Base-by-base conservation (phyloP, 257 asterid species). In the Paulownia fortunei region DNA sequence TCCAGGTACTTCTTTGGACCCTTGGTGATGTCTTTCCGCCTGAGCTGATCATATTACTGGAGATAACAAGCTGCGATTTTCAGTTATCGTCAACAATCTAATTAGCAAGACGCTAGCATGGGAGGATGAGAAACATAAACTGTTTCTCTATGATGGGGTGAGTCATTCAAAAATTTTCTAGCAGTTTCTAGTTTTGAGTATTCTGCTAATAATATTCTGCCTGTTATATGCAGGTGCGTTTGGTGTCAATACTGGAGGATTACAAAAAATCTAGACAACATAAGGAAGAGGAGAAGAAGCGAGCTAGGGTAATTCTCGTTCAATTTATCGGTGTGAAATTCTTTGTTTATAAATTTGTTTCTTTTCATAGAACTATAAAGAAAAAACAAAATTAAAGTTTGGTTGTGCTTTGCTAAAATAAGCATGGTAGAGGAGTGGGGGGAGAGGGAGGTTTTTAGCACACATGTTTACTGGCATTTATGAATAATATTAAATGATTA, bases 71-170 rank as follows among this genome's bases (percentile, higher is more conserved):
- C 79, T 76, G 24, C 74, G 54, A 54, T 82, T 79, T 82, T 62
- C 90, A 94, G 98, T 73, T 69, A 91, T 94, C 89, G 96, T 94
- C 30, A 92, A 88, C 41, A 87, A 80, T 84, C 80, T 94, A 82
- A 88, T 92, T 63, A 82, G 72, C 87, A 89, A 86, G 90, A 88
- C 97, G 2, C 77, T 89, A 66, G 84, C 91, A n/a, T 94, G 97
- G 97, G 98, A 94, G 86, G 80, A 91, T 56, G 94, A 92, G 89
- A 88, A 88, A 70, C 89, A 85, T 80, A 92, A 87, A 81, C 79
- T 83, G 82, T 94, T 94, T 83, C 89, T 94, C 32, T 94, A 92
- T 72, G 97, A 94, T 69, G 97, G 97, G 86, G 97, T 94, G 85
- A 81, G 96, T 81, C 64, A 59, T 69, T 67, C 51, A 49, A 21